Conservation (phyloP, 352 stramenopile genomes). For the Phytophthora megakarya region DNA sequence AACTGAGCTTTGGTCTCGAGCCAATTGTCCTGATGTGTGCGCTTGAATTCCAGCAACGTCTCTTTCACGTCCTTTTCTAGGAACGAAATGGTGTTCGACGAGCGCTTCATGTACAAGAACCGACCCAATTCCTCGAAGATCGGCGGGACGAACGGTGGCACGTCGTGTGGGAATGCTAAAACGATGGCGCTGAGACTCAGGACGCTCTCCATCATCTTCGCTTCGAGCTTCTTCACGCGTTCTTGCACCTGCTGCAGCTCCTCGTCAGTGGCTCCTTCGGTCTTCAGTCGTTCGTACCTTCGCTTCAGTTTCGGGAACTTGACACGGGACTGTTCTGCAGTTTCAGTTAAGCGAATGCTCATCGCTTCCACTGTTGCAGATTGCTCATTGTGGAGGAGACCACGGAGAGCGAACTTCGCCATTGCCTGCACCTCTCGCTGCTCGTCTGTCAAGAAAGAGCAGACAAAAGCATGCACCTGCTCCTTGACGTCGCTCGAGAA, state of each 20-base stretch:
- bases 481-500: constrained; percentile 42
- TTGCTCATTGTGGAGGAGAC: constrained; percentile 66
- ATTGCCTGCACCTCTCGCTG: constrained; percentile 83
- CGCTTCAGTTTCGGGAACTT: constrained; percentile 69
- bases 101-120: constrained; percentile 72
- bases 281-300: constrained; percentile 49
- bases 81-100: constrained; percentile 63
- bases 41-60: constrained; percentile 83
- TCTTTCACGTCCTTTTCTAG: constrained; percentile 78
- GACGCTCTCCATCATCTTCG: constrained; percentile 65
- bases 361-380: constrained; percentile 39
- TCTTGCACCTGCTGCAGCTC: constrained; percentile 43
- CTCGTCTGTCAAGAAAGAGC: constrained; percentile 63
- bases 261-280: constrained; percentile 32
- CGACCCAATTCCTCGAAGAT: constrained; percentile 76
- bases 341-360: constrained; percentile 42
- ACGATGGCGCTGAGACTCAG: constrained; percentile 74
- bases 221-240: constrained; percentile 52
- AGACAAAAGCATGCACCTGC: constrained; percentile 58
- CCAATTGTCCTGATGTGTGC: constrained; percentile 87
- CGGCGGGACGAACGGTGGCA: constrained; percentile 67
- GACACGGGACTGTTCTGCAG: constrained; percentile 45
- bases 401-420: constrained; percentile 74
- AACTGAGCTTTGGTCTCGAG: constrained; percentile 72
- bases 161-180: constrained; percentile 77